Evolutionary conservation across 331 rosid species (phyloP), one percentile per base, ranked within the genome.

Genomic region (Ulmus americana): DNA sequence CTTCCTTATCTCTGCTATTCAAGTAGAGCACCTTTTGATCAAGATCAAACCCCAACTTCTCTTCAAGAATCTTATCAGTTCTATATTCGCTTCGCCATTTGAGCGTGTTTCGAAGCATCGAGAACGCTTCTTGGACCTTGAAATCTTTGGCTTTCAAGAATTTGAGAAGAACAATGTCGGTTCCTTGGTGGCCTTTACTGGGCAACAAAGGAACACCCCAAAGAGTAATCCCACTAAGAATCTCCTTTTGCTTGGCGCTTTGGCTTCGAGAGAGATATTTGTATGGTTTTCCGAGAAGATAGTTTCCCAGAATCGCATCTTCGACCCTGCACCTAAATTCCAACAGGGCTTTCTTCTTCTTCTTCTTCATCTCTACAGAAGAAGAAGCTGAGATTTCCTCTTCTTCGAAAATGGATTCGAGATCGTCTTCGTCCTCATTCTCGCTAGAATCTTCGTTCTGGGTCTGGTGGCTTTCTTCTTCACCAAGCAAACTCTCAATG

Each of bases 151-250:
- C 94, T 68, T 74, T 86, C 62, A 92, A 75, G 84, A 92, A 92
- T 57, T 87, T 92, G 48, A 55, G 74, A 10, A 92, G 74, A 39
- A 92, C 66, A 51, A 80, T 38, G 45, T 89, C 90, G 0, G 91
- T 87, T 2, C 90, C 95, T 49, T 85, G 80, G 18, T 92, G 86
- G 55, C 80, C 82, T 82, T 85, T 86, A 59, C 97, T 89, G 1
- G 97, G 95, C 49, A 89, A 63, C 61, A 89, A 79, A 15, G 98
- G 98, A 2, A 92, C 79, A 10, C 86, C 98, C 97, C 97, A 92
- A 0, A 89, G 68, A 5, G 85, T 43, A 10, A 82, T 64, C 6
- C 82, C 88, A 60, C 78, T 74, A 0, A 79, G 74, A 0, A 71
- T 15, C 55, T 72, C 81, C 64, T n/a, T 78, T 1, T 64, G 50